Base-by-base conservation (phyloP, 2,329 filamentous ascomycete species). In the Aureobasidium musti region DNA sequence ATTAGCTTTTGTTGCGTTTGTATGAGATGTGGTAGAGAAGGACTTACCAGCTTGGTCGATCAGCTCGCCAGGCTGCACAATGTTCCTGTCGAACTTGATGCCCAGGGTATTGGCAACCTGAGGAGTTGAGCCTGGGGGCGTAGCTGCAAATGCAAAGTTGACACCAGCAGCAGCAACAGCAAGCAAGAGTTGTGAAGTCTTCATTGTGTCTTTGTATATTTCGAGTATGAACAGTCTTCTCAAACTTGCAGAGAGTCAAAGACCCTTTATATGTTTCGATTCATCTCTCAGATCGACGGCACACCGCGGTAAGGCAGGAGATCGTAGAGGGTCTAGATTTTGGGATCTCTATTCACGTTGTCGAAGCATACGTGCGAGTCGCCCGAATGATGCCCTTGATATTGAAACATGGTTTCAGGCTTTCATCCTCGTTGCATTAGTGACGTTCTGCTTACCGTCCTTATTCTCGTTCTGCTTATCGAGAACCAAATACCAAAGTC, bases 51-150 rank as follows among this genome's bases (percentile, higher is more conserved):
- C 21, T 54, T 54, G 49, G 8, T 28, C 49, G 5, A 65, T 47
- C 39, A 54, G 5, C 6, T 65, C 39, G 39, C 61, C 61, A 13
- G 61, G 49, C 21, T 54, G 49, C 2, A 65, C 50, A 17, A 17
- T 33, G 5, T 63, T 63, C 5, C 45, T 52, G 11, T 6, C 61
- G n/a, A 54, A 54, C 4, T 21, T n/a, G 4, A 54, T 30, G 5
- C 37, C 50, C 11, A 65, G 3, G 11, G 50, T 56, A 4, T 54
- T 54, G 8, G 50, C 30, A 7, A 65, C 61, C 7, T 65, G 49
- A 26, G 61, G 61, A 3, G 17, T 19, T 2, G 61, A 65, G 6
- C 50, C 50, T 37, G 61, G n/a, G n/a, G 61, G 61, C 8, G 61
- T 65, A 3, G 61, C 61, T 5, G 43, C 61, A 26, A 11, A 8